A percentile compares a stretch with the other conserved stretches of the same genome.
Conservation (phyloP, 2,329 filamentous ascomycete species). For the Botryosphaeria agaves region DNA sequence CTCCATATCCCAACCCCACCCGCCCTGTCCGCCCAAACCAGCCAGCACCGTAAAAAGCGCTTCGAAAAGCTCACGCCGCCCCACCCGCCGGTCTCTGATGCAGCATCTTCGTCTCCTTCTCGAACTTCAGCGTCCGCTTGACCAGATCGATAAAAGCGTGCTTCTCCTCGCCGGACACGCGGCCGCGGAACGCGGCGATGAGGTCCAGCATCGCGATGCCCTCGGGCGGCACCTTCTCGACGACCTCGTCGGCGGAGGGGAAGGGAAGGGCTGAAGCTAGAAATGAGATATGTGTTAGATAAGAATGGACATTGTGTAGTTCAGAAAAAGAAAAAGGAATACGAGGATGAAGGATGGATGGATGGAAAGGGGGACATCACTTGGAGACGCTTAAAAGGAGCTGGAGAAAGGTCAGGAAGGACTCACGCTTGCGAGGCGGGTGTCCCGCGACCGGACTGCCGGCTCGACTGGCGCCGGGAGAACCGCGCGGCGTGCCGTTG, state of each 20-base stretch:
- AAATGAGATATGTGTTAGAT: no score
- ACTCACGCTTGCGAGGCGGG: slow-evolving; percentile 1
- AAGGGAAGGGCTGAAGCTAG: slow-evolving; percentile 10
- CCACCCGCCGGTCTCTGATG: background rate
- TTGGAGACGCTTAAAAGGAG: no score
- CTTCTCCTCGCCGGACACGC: slow-evolving; percentile 8
- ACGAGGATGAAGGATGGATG: no score
- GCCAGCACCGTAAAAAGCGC: no score
- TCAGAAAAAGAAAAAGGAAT: slow-evolving; percentile 4
- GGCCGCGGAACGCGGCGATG: slow-evolving; percentile 22
- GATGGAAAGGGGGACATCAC: no score
- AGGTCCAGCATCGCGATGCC: slow-evolving; percentile 25
- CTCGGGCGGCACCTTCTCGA: slow-evolving; percentile 22
- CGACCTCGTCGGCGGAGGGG: slow-evolving; percentile 26
- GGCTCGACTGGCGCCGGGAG: slow-evolving; percentile 1
- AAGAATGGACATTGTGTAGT: slow-evolving; percentile 5
- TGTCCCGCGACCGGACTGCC: slow-evolving; percentile 1
- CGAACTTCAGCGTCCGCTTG: background rate
- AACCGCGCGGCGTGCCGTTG: slow-evolving; percentile 12
- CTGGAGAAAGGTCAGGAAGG: no score
- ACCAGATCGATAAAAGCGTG: background rate
- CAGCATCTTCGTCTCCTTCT: background rate
- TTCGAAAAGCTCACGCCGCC: no score
- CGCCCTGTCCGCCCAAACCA: no score
- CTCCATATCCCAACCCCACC: no score